Evolutionary conservation across 202 grass and related monocot genomes (phyloP).

Genomic region (Eragrostis tef): DNA sequence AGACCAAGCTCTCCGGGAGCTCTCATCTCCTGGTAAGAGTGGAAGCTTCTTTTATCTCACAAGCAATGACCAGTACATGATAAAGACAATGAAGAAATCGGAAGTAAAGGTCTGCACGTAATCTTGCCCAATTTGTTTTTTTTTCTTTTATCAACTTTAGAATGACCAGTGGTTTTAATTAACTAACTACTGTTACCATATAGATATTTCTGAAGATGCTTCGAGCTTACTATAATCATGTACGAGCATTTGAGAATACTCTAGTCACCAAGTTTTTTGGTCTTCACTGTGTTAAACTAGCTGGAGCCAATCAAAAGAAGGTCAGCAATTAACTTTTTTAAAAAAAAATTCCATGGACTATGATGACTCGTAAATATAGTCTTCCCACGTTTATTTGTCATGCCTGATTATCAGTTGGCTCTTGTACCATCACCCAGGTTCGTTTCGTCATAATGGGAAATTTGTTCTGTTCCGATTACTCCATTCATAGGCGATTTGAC

Average conservation of each 20-base stretch:
- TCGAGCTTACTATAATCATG: conserved; percentile 91
- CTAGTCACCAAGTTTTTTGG: conserved; percentile 90
- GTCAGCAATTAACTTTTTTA: conserved; percentile 50
- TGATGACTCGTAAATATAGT: conserved; percentile 11
- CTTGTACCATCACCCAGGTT: conserved; percentile 54
- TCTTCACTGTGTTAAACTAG: conserved; percentile 90
- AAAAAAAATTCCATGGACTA: too few species aligned
- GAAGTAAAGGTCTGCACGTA: conserved; percentile 89
- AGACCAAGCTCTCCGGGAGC: conserved; percentile 88
- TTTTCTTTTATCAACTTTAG: conserved; percentile 21
- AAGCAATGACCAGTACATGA: conserved; percentile 93
- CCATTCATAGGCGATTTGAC: conserved; percentile 84
- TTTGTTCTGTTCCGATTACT: conserved; percentile 76
- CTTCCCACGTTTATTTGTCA: conserved; percentile 11
- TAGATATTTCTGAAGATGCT: conserved; percentile 94
- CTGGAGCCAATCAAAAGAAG: conserved; percentile 83
- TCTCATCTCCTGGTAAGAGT: conserved; percentile 96
- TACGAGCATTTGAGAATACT: conserved; percentile 74
- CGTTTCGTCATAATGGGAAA: conserved; percentile 99
- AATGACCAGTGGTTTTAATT: not conserved
- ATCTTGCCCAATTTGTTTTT: not conserved
- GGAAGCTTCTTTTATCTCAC: conserved; percentile 99
- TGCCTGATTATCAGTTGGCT: conserved; percentile 36
- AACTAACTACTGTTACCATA: conserved; percentile 33
- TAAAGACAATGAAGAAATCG: conserved; percentile 99